These are phyloP conservation scores for Lithocarpus polystachyus DNA, from an alignment of 306 rosid species.

Conservation along the genomic window DNA sequence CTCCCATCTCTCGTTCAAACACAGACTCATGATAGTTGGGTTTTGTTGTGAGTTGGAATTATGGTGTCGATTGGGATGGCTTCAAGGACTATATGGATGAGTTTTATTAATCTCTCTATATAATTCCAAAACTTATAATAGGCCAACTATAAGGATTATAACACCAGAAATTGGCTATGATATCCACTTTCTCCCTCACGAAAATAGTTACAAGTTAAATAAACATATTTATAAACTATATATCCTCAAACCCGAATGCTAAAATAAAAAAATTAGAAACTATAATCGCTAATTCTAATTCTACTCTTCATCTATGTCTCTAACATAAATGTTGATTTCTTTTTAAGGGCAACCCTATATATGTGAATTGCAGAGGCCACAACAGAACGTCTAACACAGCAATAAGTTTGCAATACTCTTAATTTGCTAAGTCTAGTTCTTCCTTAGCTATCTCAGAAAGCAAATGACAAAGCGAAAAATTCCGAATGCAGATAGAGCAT, in stretches of 20 bases:
- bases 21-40: too few relatives aligned
- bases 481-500: background rate
- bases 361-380: background rate
- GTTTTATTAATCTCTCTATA: too few relatives aligned
- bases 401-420: constrained; percentile 11
- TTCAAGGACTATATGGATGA: too few relatives aligned
- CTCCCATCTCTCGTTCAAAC: too few relatives aligned
- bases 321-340: background rate
- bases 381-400: constrained; percentile 3
- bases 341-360: background rate
- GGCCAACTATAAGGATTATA: background rate
- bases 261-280: too few relatives aligned
- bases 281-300: too few relatives aligned
- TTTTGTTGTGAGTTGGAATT: too few relatives aligned
- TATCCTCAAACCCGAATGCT: background rate
- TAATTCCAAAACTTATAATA: too few relatives aligned
- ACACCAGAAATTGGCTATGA: background rate
- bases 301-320: background rate
- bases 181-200: too few relatives aligned
- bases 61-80: too few relatives aligned
- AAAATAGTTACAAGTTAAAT: background rate
- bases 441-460: constrained; percentile 2
- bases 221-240: background rate
- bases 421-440: constrained; percentile 6
- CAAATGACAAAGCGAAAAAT: background rate